Evolutionary conservation across 2,329 filamentous ascomycete species (phyloP).

Genomic region (Colletotrichum sp.): DNA sequence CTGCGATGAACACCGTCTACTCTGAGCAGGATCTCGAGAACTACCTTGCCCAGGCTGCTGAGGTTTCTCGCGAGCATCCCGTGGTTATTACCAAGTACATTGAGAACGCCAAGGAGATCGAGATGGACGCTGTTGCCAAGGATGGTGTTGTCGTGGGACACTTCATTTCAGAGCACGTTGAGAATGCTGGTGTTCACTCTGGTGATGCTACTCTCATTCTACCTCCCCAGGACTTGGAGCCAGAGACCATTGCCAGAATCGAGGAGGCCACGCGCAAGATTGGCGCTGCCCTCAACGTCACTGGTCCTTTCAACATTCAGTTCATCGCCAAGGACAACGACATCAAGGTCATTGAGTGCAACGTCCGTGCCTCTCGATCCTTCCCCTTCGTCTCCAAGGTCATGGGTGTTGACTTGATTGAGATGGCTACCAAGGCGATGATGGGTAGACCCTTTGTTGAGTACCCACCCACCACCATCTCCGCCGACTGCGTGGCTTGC

Average conservation of each 20-base stretch:
- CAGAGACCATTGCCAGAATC: slow-evolving; percentile 87
- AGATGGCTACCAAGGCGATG: slow-evolving; percentile 98
- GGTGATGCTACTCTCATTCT: slow-evolving; percentile 96
- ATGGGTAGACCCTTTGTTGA: slow-evolving; percentile 81
- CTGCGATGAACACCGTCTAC: slow-evolving; percentile 99
- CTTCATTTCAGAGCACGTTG: slow-evolving; percentile 98
- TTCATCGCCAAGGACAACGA: slow-evolving; percentile 99
- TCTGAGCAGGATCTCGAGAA: slow-evolving; percentile 89
- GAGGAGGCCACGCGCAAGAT: slow-evolving; percentile 97
- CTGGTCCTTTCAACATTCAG: slow-evolving; percentile 97
- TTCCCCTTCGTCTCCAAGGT: slow-evolving; percentile 99
- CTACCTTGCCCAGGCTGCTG: slow-evolving; percentile 88
- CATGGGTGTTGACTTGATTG: slow-evolving; percentile 96
- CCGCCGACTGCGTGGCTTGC: slow-evolving; percentile 86
- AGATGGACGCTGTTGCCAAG: slow-evolving; percentile 97
- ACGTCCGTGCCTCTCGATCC: slow-evolving; percentile 92
- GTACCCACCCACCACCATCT: slow-evolving; percentile 80
- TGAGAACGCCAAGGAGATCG: slow-evolving; percentile 98
- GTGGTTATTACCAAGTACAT: slow-evolving; percentile 99
- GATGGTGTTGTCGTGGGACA: slow-evolving; percentile 91
- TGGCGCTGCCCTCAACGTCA: slow-evolving; percentile 90
- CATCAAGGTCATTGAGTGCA: slow-evolving; percentile 99
- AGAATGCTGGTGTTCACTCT: slow-evolving; percentile 98
- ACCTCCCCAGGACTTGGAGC: slow-evolving; percentile 90
- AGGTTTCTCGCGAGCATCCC: slow-evolving; percentile 93